Conservation (phyloP, 192 early-diverging fungal genomes). For the Rhizoclosmatium sp. region DNA sequence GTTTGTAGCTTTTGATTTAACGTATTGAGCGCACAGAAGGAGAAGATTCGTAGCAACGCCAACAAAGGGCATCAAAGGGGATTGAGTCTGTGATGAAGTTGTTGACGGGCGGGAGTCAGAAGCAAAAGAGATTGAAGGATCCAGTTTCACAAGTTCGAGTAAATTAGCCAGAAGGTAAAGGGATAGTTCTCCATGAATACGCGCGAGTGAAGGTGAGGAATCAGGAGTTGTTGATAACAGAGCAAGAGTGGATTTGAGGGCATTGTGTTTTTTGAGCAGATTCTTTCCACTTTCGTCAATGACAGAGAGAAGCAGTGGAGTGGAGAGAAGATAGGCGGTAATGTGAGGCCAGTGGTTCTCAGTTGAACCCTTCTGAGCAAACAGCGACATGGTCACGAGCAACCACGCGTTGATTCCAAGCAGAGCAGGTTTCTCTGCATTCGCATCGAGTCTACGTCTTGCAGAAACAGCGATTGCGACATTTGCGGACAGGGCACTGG, state of each 20-base stretch:
- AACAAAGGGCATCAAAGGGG: conserved; percentile 4
- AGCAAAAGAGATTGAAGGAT: background rate
- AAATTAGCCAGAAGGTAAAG: conserved; percentile 20
- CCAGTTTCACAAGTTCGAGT: background rate
- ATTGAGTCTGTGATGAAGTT: background rate
- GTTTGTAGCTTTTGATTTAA: conserved; percentile 29
- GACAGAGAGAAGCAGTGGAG: conserved; percentile 5
- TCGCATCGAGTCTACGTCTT: too few relatives aligned
- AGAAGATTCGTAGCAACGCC: background rate
- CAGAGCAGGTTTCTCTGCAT: too few relatives aligned
- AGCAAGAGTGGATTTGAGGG: background rate
- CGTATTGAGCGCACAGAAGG: conserved; percentile 14
- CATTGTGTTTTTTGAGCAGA: background rate
- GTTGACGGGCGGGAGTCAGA: background rate
- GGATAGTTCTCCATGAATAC: conserved; percentile 22
- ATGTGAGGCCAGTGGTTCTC: too few relatives aligned
- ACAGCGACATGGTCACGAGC: too few relatives aligned
- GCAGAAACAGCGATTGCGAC: too few relatives aligned
- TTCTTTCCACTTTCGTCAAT: conserved; percentile 8
- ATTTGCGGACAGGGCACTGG: too few relatives aligned
- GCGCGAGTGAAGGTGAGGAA: background rate
- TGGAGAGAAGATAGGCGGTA: conserved; percentile 2
- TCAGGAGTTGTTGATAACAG: background rate
- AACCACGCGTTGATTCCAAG: too few relatives aligned
- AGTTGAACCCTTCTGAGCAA: too few relatives aligned